phyloP scores from a whole-genome alignment of 129 eudicot genomes.

The Tagetes erecta region DNA sequence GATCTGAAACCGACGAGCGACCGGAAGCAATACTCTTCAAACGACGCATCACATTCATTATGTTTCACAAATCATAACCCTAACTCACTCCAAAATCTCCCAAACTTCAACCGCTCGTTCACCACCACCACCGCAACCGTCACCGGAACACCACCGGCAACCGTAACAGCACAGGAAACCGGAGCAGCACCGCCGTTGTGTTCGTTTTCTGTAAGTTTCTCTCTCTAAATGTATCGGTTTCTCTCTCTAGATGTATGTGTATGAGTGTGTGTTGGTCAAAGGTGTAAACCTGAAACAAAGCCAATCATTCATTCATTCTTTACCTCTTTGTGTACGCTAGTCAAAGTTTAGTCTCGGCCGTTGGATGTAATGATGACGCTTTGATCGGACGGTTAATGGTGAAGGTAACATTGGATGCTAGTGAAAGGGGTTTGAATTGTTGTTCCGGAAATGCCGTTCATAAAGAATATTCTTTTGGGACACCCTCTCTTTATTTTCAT shows the following conservation, averaged over 20 bases:
- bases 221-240: conserved; percentile 38
- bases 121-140: conserved; percentile 24
- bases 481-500: conserved; percentile 15
- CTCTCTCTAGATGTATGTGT: conserved; percentile 23
- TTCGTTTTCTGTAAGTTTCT: conserved; percentile 19
- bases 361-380: conserved; percentile 15
- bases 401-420: conserved; percentile 38
- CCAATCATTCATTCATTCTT: conserved; percentile 42
- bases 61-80: conserved; percentile 36
- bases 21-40: conserved; percentile 95
- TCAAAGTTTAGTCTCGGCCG: conserved; percentile 31
- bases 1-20: conserved; percentile 88
- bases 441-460: conserved; percentile 32
- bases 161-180: background rate
- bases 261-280: conserved; percentile 34
- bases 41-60: conserved; percentile 92
- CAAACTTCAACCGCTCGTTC: conserved; percentile 10
- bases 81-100: conserved; percentile 23
- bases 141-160: conserved; percentile 25
- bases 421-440: conserved; percentile 30
- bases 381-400: conserved; percentile 24
- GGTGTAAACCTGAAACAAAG: conserved; percentile 26
- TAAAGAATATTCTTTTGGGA: conserved; percentile 36
- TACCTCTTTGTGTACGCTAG: conserved; percentile 35
- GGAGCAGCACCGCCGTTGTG: conserved; percentile 18